A percentile compares a stretch with the other conserved stretches of the same genome.
phyloP scores from a whole-genome alignment of 371 early-diverging fungal genomes.

The Rhizopus sp. region DNA sequence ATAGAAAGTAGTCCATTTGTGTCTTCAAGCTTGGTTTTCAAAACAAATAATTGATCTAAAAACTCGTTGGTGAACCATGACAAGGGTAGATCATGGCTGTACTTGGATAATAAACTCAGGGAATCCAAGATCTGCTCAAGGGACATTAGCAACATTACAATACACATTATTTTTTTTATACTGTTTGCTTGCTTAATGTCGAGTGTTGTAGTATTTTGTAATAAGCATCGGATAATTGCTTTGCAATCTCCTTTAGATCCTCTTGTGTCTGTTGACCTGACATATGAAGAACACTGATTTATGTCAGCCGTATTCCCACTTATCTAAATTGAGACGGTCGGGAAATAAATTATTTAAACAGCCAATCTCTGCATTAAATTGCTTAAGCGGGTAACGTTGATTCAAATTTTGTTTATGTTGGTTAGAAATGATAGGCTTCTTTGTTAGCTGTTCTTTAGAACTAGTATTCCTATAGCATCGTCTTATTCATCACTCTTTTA shows the following conservation, averaged over 20 bases:
- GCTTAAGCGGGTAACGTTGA: too few species aligned
- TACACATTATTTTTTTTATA: constrained; percentile 10
- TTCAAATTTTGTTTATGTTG: too few species aligned
- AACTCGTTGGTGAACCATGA: constrained; percentile 46
- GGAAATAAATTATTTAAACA: too few species aligned
- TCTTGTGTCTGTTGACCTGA: too few species aligned
- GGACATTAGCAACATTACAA: neutral
- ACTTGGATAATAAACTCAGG: constrained; percentile 33
- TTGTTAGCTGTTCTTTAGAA: too few species aligned
- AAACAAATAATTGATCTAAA: constrained; percentile 18
- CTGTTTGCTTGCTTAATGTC: constrained; percentile 20
- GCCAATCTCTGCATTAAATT: too few species aligned
- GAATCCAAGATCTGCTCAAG: constrained; percentile 27
- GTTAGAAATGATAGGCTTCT: too few species aligned
- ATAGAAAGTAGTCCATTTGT: constrained; percentile 16
- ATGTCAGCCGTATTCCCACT: too few species aligned
- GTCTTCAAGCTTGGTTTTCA: constrained; percentile 13
- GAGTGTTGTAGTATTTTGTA: constrained; percentile 33
- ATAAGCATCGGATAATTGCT: constrained; percentile 40
- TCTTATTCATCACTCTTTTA: too few species aligned
- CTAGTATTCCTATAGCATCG: too few species aligned
- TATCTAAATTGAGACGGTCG: too few species aligned
- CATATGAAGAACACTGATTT: too few species aligned
- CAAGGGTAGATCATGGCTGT: constrained; percentile 45
- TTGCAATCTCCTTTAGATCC: constrained; percentile 40